These are phyloP conservation scores for Myochromella boudieri DNA, from an alignment of 768 basidiomycete genomes.

Conservation along the genomic window DNA sequence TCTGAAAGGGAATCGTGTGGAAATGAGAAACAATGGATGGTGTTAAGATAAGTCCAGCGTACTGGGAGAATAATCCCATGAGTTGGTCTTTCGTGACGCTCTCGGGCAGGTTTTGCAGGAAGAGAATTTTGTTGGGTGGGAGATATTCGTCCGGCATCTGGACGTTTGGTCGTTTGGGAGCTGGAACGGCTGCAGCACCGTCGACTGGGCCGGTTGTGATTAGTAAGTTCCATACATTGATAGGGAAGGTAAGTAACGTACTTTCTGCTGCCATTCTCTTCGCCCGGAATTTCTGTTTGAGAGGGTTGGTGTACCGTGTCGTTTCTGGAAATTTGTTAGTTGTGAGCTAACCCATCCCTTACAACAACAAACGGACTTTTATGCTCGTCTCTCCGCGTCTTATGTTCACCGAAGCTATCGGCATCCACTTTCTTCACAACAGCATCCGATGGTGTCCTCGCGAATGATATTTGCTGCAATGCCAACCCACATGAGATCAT, in stretches of 20 bases:
- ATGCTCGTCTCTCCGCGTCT: conserved; percentile 67
- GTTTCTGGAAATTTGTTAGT: conserved; percentile 49
- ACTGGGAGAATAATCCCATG: conserved; percentile 90
- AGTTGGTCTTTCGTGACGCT: conserved; percentile 91
- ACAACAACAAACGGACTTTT: conserved; percentile 65
- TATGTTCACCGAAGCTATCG: conserved; percentile 71
- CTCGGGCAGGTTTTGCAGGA: conserved; percentile 95
- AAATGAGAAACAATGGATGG: background rate
- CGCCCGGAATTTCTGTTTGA: conserved; percentile 81
- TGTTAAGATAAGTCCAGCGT: background rate
- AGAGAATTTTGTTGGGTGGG: conserved; percentile 98
- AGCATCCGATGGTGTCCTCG: conserved; percentile 84
- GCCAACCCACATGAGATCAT: conserved; percentile 3
- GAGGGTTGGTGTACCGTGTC: conserved; percentile 86
- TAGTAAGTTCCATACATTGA: background rate
- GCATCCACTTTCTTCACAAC: conserved; percentile 78
- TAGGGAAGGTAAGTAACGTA: conserved; percentile 32
- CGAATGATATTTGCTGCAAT: conserved; percentile 90
- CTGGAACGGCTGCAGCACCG: conserved; percentile 62
- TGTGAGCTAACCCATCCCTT: conserved; percentile 7
- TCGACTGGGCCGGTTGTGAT: conserved; percentile 48
- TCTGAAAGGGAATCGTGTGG: conserved; percentile 37
- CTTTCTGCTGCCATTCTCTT: conserved; percentile 83
- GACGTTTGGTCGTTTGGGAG: conserved; percentile 77
- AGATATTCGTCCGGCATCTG: conserved; percentile 99